Evolutionary conservation across 2,329 filamentous ascomycete species (phyloP).

Genomic region (Alternaria burnsii): DNA sequence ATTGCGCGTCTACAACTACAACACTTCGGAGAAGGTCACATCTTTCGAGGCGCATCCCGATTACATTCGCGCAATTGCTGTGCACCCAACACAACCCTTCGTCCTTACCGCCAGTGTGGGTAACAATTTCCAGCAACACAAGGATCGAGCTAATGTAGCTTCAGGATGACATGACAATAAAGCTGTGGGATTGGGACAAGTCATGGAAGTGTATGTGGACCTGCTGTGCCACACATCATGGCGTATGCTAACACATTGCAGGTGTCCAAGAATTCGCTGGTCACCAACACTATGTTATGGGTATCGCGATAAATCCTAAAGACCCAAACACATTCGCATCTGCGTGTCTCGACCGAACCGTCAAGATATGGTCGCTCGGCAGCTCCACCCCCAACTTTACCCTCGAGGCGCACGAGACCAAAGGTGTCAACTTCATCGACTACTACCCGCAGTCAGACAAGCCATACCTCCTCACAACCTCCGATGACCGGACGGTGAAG

Average conservation of each 20-base stretch:
- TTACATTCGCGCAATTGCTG: slow-evolving; percentile 95
- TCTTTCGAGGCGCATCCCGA: slow-evolving; percentile 97
- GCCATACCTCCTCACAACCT: slow-evolving; percentile 92
- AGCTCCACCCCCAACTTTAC: slow-evolving; percentile 96
- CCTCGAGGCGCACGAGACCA: slow-evolving; percentile 94
- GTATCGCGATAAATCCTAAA: slow-evolving; percentile 95
- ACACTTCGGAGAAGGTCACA: slow-evolving; percentile 98
- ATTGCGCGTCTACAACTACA: slow-evolving; percentile 90
- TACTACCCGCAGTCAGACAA: slow-evolving; percentile 77
- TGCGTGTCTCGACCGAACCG: slow-evolving; percentile 93
- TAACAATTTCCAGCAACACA: slow-evolving; percentile 11
- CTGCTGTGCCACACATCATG: background rate
- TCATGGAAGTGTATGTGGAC: slow-evolving; percentile 80
- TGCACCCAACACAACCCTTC: slow-evolving; percentile 95
- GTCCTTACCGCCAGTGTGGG: slow-evolving; percentile 83
- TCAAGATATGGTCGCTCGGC: slow-evolving; percentile 97
- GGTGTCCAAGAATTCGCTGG: slow-evolving; percentile 91
- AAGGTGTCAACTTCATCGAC: slow-evolving; percentile 98
- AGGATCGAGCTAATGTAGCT: slow-evolving; percentile 30
- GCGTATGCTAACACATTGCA: slow-evolving; percentile 33
- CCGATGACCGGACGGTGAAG: slow-evolving; percentile 95
- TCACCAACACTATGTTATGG: slow-evolving; percentile 97
- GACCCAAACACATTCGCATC: slow-evolving; percentile 82
- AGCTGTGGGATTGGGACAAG: slow-evolving; percentile 99
- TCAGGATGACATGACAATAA: slow-evolving; percentile 67